Base-by-base conservation (phyloP, 129 eudicot species). In the Lactuca sativa region DNA sequence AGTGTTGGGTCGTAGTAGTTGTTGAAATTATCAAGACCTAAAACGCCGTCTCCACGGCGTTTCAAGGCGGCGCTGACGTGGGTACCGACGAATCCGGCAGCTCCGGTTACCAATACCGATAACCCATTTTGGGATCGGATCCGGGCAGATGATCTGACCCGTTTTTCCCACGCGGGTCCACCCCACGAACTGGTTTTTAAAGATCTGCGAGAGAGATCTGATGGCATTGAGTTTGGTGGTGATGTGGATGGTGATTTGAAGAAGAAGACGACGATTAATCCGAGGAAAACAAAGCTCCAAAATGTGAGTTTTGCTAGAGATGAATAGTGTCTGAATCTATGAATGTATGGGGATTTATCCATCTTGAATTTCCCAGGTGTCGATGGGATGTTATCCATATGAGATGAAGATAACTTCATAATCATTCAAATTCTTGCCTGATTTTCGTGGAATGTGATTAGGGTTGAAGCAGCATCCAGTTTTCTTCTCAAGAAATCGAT, bases 51-150 rank as follows among this genome's bases (percentile, higher is more conserved):
- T 0, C 97, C 97, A 1, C 97, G 91, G 76, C 95, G 86, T 44
- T 81, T 84, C 32, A 90, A 83, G 75, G 97, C 90, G 7, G 86
- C 80, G 33, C 89, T 82, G 77, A 90, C 97, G 66, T 86, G 97
- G 48, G 95, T 84, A 10, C 97, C 97, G 55, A 90, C 97, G 64
- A 90, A 90, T 55, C 97, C 97, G 21, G 97, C 97, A 7, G 97
- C 97, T n/a, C 97, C 97, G 48, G 97, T 90, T 1, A 90, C 97
- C 59, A 90, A 57, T 7, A 90, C 97, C 32, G 90, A 82, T 13
- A 90, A 72, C 80, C 80, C 80, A 61, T 88, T 91, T 10, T 56
- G 36, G 55, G 95, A 69, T 43, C 97, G 81, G 77, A 80, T 64
- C 67, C 73, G 72, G 66, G 88, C 86, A 0, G 97, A 90, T 64